Conservation (phyloP, 352 stramenopile genomes). For the Peronospora destructor region DNA sequence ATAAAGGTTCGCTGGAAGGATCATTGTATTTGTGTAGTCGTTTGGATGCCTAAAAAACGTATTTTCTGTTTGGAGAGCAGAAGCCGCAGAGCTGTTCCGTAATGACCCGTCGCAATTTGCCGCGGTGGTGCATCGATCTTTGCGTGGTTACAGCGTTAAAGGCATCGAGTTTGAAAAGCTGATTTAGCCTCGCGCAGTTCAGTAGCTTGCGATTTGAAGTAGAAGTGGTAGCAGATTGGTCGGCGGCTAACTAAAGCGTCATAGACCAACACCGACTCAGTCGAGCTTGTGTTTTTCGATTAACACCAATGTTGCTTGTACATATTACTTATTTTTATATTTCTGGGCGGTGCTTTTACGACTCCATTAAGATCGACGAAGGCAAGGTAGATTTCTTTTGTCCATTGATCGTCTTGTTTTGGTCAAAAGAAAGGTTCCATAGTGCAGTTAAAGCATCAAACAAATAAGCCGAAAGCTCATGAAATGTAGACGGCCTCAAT, state of each 20-base stretch:
- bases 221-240: constrained; percentile 7
- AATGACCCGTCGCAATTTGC: constrained; percentile 91
- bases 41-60: constrained; percentile 5
- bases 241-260: constrained; percentile 10
- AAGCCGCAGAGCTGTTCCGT: constrained; percentile 95
- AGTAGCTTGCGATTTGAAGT: constrained; percentile 11
- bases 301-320: constrained; percentile 6
- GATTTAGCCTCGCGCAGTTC: constrained; percentile 39
- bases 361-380: constrained; percentile 75
- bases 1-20: constrained; percentile 57
- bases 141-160: constrained; percentile 74
- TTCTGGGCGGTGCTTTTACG: constrained; percentile 68
- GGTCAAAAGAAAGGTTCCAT: not conserved
- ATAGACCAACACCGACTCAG: constrained; percentile 18
- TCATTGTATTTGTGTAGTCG: not conserved
- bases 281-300: constrained; percentile 16
- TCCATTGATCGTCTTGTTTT: constrained; percentile 31
- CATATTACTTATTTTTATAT: constrained; percentile 11
- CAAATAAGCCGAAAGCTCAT: constrained; percentile 18
- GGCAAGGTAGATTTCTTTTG: constrained; percentile 88
- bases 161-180: constrained; percentile 81
- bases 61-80: constrained; percentile 31
- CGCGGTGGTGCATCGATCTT: constrained; percentile 80
- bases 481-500: constrained; percentile 81
- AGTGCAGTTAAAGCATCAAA: not conserved